Evolutionary conservation across 345 rosid species (phyloP).

Genomic region (Capsella bursapastoris): DNA sequence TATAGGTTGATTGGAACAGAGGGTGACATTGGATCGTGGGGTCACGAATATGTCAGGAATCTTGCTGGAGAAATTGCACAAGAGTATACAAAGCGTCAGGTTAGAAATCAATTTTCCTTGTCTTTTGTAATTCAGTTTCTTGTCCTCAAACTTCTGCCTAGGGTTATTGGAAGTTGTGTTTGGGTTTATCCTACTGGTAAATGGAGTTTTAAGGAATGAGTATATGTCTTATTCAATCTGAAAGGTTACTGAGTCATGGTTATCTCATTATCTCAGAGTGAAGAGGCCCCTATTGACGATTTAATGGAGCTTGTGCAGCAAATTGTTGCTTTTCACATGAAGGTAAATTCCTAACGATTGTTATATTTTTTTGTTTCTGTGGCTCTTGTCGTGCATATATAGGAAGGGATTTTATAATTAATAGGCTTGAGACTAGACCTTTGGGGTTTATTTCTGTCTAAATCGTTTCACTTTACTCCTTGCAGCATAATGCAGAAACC

Average conservation of each 20-base stretch:
- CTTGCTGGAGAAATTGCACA: slow-evolving; percentile 88
- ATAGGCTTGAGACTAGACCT: slow-evolving; percentile 1
- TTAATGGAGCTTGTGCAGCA: slow-evolving; percentile 84
- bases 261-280: slow-evolving; percentile 52
- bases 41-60: slow-evolving; percentile 96
- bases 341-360: slow-evolving; percentile 49
- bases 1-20: slow-evolving; percentile 85
- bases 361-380: not conserved
- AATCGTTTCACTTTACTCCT: slow-evolving; percentile 10
- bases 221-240: slow-evolving; percentile 16
- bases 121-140: slow-evolving; percentile 6
- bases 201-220: slow-evolving; percentile 26
- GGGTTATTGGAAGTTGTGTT: slow-evolving; percentile 19
- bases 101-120: slow-evolving; percentile 39
- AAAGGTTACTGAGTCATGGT: slow-evolving; percentile 23
- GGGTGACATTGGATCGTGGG: slow-evolving; percentile 97
- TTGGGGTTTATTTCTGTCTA: slow-evolving; percentile 6
- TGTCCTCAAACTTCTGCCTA: not conserved
- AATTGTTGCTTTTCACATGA: slow-evolving; percentile 94
- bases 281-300: slow-evolving; percentile 65
- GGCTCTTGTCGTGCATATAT: not conserved
- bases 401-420: not conserved
- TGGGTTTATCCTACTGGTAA: slow-evolving; percentile 6
- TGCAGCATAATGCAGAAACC: slow-evolving; percentile 97
- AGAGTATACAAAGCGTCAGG: slow-evolving; percentile 83